Evolutionary conservation across 768 basidiomycete species (phyloP).

Genomic region (Hygrophoropsis aurantiaca): DNA sequence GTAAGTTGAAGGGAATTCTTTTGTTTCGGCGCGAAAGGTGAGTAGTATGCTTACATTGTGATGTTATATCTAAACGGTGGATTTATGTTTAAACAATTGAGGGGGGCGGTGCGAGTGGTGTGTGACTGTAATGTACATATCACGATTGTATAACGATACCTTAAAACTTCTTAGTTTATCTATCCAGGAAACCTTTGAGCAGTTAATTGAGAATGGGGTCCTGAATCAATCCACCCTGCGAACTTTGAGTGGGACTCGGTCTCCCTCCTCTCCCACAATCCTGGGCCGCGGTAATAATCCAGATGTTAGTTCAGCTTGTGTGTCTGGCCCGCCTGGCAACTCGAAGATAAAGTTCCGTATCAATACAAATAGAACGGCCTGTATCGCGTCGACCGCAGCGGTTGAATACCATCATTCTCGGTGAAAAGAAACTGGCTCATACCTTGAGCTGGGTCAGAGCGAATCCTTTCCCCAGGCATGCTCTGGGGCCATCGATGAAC

Average conservation of each 20-base stretch:
- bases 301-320: constrained; percentile 23
- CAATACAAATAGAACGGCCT: constrained; percentile 39
- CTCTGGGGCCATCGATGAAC: constrained; percentile 28
- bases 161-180: no score
- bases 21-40: no score
- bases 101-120: no score
- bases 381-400: not conserved
- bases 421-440: not conserved
- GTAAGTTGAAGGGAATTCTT: no score
- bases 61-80: no score
- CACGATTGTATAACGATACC: no score
- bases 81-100: no score
- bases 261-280: constrained; percentile 18
- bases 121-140: no score
- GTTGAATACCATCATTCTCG: not conserved
- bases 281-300: constrained; percentile 36
- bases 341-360: constrained; percentile 35
- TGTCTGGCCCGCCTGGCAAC: constrained; percentile 37
- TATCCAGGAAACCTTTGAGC: no score
- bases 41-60: no score
- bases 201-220: no score
- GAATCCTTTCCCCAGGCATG: constrained; percentile 27
- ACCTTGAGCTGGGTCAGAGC: constrained; percentile 28
- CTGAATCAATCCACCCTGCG: constrained; percentile 1
- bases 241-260: constrained; percentile 12